These are phyloP conservation scores for Jacaranda copaia DNA, from an alignment of 257 asterid genomes.

Conservation along the genomic window DNA sequence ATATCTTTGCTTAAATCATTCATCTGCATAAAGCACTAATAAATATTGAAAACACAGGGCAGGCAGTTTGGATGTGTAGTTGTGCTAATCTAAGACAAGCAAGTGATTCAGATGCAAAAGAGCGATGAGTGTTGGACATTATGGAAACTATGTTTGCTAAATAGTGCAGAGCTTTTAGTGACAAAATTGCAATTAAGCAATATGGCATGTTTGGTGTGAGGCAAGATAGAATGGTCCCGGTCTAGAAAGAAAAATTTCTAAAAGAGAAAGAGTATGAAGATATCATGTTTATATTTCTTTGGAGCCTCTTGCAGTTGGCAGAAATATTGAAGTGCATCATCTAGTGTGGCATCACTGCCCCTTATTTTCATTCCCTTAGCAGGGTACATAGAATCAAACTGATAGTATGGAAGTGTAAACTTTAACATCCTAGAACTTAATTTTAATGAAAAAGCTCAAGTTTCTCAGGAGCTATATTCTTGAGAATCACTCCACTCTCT, in stretches of 20 bases:
- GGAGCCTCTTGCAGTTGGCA: not conserved
- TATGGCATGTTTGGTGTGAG: not conserved
- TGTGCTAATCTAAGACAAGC: not conserved
- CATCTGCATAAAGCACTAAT: not conserved
- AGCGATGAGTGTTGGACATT: not conserved
- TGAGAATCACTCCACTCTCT: not conserved
- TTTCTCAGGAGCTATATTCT: constrained; percentile 8
- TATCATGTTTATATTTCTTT: not conserved
- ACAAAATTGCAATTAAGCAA: not conserved
- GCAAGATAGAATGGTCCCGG: constrained; percentile 15
- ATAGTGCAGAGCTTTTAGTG: not conserved
- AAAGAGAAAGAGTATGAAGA: not conserved
- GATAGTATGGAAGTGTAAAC: constrained; percentile 2
- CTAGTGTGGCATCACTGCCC: not conserved
- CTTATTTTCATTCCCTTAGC: constrained; percentile 1
- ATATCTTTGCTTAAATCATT: not conserved
- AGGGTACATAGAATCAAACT: not conserved
- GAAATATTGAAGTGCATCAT: not conserved
- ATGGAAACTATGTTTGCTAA: constrained; percentile 5
- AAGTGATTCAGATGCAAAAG: not conserved
- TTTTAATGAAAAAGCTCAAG: not conserved
- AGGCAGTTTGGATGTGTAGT: not conserved
- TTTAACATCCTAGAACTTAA: not conserved
- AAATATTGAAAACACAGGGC: not conserved
- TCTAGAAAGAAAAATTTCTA: constrained; percentile 12